Evolutionary conservation across 2,329 filamentous ascomycete genomes (phyloP).

Genomic region (Fusarium napiforme): DNA sequence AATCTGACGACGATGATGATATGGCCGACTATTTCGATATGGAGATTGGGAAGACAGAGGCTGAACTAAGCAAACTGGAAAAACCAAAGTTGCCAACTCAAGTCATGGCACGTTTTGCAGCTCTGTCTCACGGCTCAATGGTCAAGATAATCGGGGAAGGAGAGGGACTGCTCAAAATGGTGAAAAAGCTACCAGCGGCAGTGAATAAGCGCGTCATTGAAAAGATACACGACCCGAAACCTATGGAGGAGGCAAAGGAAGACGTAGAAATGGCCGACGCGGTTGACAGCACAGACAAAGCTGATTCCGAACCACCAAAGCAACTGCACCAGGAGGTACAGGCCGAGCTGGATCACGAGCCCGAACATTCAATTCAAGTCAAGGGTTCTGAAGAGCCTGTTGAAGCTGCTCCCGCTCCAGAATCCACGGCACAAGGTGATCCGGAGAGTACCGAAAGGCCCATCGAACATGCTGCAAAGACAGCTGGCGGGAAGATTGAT

Average conservation of each 20-base stretch:
- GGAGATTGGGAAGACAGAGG: constrained; percentile 63
- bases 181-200: constrained; percentile 54
- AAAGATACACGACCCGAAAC: background rate
- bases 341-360: background rate
- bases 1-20: constrained; percentile 69
- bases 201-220: constrained; percentile 10
- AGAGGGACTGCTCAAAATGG: constrained; percentile 56
- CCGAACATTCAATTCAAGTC: constrained; percentile 6
- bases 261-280: constrained; percentile 40
- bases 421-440: constrained; percentile 1
- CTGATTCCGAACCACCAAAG: background rate
- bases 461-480: background rate
- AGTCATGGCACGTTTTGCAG: constrained; percentile 59
- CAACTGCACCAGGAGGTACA: background rate
- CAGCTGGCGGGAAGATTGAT: background rate
- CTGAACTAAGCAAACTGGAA: constrained; percentile 60
- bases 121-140: constrained; percentile 61
- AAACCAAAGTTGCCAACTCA: constrained; percentile 53
- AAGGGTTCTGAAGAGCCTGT: constrained; percentile 7
- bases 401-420: background rate
- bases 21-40: constrained; percentile 67
- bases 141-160: constrained; percentile 58
- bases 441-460: background rate
- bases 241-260: constrained; percentile 3
- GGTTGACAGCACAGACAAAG: constrained; percentile 8